These are phyloP conservation scores for Quercus alba DNA, from an alignment of 306 rosid species.

Conservation along the genomic window DNA sequence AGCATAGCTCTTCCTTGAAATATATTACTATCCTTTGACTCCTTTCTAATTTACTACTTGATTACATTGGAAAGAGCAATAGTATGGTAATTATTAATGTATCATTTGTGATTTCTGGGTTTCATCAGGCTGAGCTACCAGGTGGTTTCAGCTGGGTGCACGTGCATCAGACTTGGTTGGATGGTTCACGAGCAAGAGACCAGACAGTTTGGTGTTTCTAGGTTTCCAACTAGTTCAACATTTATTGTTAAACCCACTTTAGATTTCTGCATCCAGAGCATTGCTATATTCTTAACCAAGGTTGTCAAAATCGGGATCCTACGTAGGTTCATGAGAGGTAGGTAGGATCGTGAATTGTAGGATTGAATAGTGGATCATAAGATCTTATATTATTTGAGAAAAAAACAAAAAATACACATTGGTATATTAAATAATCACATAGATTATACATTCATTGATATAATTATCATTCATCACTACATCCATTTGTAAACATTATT, in stretches of 20 bases:
- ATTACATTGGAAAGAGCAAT: background rate
- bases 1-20: background rate
- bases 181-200: slow-evolving; percentile 34
- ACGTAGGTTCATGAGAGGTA: accelerated
- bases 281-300: too few relatives aligned
- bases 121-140: slow-evolving; percentile 44
- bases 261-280: background rate
- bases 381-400: too few relatives aligned
- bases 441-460: too few relatives aligned
- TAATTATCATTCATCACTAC: too few relatives aligned
- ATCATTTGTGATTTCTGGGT: background rate
- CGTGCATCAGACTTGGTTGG: slow-evolving; percentile 75
- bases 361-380: too few relatives aligned
- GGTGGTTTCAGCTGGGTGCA: slow-evolving; percentile 56
- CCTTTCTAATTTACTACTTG: background rate
- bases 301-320: too few relatives aligned
- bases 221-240: slow-evolving; percentile 16
- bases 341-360: too few relatives aligned
- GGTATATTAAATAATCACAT: too few relatives aligned
- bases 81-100: background rate
- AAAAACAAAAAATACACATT: too few relatives aligned
- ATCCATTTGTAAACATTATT: too few relatives aligned
- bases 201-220: slow-evolving; percentile 43
- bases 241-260: background rate
- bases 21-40: background rate